Evolutionary conservation across 78 protist species (phyloP), one percentile per base, ranked within the genome.

Genomic region (Cavenderia fasciculata): DNA sequence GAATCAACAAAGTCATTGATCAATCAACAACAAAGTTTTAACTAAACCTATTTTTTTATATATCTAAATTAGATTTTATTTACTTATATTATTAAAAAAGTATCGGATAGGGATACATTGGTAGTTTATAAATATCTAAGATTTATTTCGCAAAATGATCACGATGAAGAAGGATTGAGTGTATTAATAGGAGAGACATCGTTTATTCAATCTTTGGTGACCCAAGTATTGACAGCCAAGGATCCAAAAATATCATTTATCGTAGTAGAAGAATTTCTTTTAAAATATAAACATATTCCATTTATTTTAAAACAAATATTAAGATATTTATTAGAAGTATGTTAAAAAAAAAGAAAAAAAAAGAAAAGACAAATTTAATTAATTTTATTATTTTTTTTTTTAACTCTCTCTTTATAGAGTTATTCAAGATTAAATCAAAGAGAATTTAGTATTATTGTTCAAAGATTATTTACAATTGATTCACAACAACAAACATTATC

Each of bases 111-210:
- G 21, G 87, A 78, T 78, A 7, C 34, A 12, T 1, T 49, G 5
- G 51, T 66, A 21, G 75, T 78, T 10, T 74, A 78, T 12, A 78
- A 69, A 44, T 78, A 78, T 65, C 72, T 78, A 34, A 62, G 51
- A 40, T 78, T 78, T 44, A 57, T 78, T 3, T 29, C 4, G 27
- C 14, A 29, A 27, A 27, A 16, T 38, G 0, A 47, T 38, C 2
- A 33, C 77, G 34, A 43, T 23, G 59, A 49, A 18, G 11, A 25
- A 31, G 38, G 33, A 25, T 29, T 40, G 3, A 31, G 8, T 41
- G 10, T 46, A 51, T 1, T 16, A 19, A 11, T 7, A 1, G 47
- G 54, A 2, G 51, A 63, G 6, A 43, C 2, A 16, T 8, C 72
- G 33, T 68, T 82, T 25, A 68, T 82, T 27, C 90, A 82, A 34